A percentile compares a stretch with the other conserved stretches of the same genome.
These are phyloP conservation scores for Pulicaria dysenterica DNA, from an alignment of 129 eudicot species.

Conservation along the genomic window DNA sequence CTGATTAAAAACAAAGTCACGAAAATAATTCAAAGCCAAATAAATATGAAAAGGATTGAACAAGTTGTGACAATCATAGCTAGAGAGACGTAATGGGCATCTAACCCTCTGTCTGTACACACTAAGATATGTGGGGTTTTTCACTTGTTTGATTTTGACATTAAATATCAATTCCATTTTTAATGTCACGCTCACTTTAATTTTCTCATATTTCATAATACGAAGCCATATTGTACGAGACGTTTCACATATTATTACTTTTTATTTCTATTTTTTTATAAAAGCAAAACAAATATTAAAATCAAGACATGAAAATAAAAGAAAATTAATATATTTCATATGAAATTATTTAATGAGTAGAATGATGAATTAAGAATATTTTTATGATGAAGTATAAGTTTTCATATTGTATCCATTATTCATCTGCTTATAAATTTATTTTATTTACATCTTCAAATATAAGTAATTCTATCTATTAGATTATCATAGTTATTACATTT, in stretches of 20 bases:
- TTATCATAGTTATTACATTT: too few relatives aligned
- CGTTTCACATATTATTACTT: background rate
- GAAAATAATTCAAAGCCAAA: background rate
- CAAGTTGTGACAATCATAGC: conserved; percentile 23
- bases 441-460: too few relatives aligned
- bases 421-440: too few relatives aligned
- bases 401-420: too few relatives aligned
- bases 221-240: background rate
- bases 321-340: too few relatives aligned
- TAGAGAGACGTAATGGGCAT: conserved; percentile 39
- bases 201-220: conserved; percentile 28
- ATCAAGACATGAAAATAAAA: too few relatives aligned
- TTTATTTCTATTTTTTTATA: too few relatives aligned
- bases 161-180: conserved; percentile 37
- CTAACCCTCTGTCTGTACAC: conserved; percentile 36
- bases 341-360: too few relatives aligned
- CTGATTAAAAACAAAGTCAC: conserved; percentile 1
- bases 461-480: too few relatives aligned
- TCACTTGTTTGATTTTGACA: conserved; percentile 30
- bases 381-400: too few relatives aligned
- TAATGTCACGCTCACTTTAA: conserved; percentile 30
- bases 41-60: conserved; percentile 4
- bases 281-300: too few relatives aligned
- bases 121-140: conserved; percentile 39
- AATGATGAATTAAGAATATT: too few relatives aligned